Conservation (phyloP, 1,284 basidiomycete genomes). For the Entoloma clypeatum region DNA sequence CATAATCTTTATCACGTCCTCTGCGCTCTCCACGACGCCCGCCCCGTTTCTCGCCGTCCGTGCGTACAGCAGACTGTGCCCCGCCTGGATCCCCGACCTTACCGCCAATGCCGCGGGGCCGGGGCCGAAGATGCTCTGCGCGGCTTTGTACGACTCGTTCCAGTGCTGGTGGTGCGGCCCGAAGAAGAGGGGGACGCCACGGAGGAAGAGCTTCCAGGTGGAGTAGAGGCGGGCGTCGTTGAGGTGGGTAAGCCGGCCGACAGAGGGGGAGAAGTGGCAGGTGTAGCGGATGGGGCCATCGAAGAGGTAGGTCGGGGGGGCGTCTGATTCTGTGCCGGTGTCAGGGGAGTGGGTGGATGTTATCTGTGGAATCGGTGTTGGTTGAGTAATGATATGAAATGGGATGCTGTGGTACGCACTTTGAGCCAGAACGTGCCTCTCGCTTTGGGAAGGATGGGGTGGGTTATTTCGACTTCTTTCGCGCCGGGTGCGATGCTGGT, state of each 20-base stretch:
- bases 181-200: constrained; percentile 57
- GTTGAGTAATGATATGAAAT: too few relatives aligned
- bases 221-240: constrained; percentile 67
- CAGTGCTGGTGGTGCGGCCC: constrained; percentile 57
- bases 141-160: constrained; percentile 64
- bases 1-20: constrained; percentile 50
- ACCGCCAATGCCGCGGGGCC: constrained; percentile 57
- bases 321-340: constrained; percentile 24
- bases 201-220: constrained; percentile 75
- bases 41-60: constrained; percentile 60
- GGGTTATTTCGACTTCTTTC: constrained; percentile 59
- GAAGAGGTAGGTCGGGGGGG: constrained; percentile 56
- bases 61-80: constrained; percentile 71
- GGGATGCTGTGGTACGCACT: constrained; percentile 33
- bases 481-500: constrained; percentile 50
- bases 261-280: constrained; percentile 62
- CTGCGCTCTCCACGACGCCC: constrained; percentile 47
- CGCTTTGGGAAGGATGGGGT: constrained; percentile 41
- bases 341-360: constrained; percentile 22
- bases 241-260: constrained; percentile 57
- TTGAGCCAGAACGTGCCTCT: constrained; percentile 68
- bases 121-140: constrained; percentile 69
- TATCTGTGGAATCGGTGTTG: not conserved
- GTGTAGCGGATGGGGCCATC: constrained; percentile 71
- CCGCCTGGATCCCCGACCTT: constrained; percentile 64